Base-by-base conservation (phyloP, 768 basidiomycete genomes). In the Rhodotorula paludigena region DNA sequence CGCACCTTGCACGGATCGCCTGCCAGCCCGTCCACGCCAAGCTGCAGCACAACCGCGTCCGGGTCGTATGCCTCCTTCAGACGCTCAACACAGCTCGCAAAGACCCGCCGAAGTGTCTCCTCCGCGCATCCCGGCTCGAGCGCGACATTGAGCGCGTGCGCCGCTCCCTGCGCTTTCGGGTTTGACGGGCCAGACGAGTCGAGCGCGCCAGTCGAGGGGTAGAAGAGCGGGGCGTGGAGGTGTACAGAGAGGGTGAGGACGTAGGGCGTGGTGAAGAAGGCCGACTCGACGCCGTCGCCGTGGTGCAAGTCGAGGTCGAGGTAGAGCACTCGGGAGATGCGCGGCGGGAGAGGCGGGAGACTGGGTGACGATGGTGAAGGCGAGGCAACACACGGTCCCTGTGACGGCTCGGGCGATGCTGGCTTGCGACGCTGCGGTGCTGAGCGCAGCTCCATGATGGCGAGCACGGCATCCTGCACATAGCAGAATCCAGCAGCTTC, bases 261-360 rank as follows among this genome's bases (percentile, higher is more conserved):
- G 49, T 57, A 41, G 58, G 73, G 38, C 66, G 76, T 64, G 64
- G 78, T 83, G 75, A 61, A 74, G 79, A 66, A 76, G 81, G 79
- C 20, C 68, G 65, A 32, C 69, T 72, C 15, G 32, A 66, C 64
- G 42, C 80, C 91, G 74, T 96, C 92, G 8, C 88, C 89, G 74
- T 90, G 92, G 77, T 97, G 93, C 5, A 96, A 81, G 77, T 97
- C 93, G 15, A 97, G 80, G 76, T 97, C 93, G 56, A 98, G 82
- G 78, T 96, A 96, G 84, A 97, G 85, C 18, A 92, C 82, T 5
- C 88, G 84, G 1, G 54, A 51, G 45, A 76, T 52, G 20, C 65
- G 78, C 69, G 72, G 75, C 49, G 25, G 60, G 65, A 11, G 35
- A 0, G 48, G 25, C 32, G 84, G 81, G 68, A 78, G 76, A 38